Conservation (phyloP, 208 protist genomes). For the Leishmania gerbilli region DNA sequence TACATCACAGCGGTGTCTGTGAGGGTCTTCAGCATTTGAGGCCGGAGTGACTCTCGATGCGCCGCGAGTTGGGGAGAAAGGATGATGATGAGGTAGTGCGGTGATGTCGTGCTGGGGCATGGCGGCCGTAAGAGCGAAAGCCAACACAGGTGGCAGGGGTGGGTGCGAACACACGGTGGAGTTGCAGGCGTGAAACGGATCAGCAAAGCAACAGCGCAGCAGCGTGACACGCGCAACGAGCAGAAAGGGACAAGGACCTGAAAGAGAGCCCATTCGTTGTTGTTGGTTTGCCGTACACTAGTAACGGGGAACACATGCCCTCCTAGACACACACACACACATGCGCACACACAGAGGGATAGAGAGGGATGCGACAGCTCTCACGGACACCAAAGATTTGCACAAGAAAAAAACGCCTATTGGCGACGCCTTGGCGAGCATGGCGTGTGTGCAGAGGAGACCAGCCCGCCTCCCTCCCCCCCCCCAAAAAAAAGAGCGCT, state of each 20-base stretch:
- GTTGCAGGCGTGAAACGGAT: neutral
- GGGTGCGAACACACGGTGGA: neutral
- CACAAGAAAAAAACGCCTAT: neutral
- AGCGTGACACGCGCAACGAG: neutral
- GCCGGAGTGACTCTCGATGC: neutral
- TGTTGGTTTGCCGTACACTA: neutral
- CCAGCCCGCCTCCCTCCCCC: neutral
- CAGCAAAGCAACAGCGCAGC: neutral
- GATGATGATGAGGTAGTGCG: neutral
- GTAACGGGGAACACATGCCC: neutral
- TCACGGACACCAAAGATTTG: neutral
- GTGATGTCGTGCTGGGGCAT: neutral
- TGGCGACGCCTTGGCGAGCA: neutral
- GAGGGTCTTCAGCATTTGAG: neutral
- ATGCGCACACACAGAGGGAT: neutral
- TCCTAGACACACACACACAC: neutral
- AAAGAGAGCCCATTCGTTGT: neutral
- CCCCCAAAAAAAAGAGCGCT: too few species aligned
- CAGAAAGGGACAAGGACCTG: neutral
- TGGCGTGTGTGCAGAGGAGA: too few species aligned
- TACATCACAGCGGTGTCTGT: neutral
- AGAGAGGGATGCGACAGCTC: neutral
- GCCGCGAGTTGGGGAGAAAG: neutral
- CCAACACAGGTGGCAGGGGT: neutral
- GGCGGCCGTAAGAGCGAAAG: neutral